A percentile compares a stretch with the other conserved stretches of the same genome.
phyloP scores from a whole-genome alignment of 2,329 filamentous ascomycete genomes.

The Huntiella abstrusa region DNA sequence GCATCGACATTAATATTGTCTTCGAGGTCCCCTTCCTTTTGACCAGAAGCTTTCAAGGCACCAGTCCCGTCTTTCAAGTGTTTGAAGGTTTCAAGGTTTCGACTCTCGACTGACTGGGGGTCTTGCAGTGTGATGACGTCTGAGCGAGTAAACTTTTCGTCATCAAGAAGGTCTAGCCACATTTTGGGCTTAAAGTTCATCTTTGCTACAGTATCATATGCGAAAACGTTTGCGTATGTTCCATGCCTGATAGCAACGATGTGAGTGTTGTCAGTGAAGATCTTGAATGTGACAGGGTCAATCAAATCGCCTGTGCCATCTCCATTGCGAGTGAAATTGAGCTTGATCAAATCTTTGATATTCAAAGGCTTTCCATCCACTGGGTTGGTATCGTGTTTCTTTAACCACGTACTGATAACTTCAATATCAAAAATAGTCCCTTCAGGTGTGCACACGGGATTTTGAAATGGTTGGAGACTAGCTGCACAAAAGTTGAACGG shows the following conservation, averaged over 20 bases:
- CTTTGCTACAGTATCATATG: conserved; percentile 85
- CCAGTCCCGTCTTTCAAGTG: conserved; percentile 68
- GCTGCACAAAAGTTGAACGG: conserved; percentile 98
- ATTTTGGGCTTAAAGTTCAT: conserved; percentile 95
- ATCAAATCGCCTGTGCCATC: conserved; percentile 44
- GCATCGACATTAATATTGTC: conserved; percentile 62
- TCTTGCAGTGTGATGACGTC: conserved; percentile 96
- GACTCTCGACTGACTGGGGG: conserved; percentile 67
- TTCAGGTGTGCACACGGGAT: conserved; percentile 75
- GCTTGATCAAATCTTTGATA: conserved; percentile 67
- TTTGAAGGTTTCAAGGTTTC: conserved; percentile 77
- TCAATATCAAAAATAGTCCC: conserved; percentile 92
- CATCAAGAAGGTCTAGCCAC: conserved; percentile 79
- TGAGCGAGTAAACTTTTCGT: conserved; percentile 67
- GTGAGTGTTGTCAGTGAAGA: conserved; percentile 95
- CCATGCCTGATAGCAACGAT: conserved; percentile 70
- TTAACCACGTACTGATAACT: conserved; percentile 84
- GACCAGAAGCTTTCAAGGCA: conserved; percentile 46
- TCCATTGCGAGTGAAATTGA: conserved; percentile 84
- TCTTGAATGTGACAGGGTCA: conserved; percentile 92
- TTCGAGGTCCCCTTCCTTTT: conserved; percentile 46
- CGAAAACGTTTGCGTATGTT: conserved; percentile 83
- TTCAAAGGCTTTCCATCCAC: conserved; percentile 65
- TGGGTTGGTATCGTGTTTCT: conserved; percentile 84
- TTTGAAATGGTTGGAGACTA: conserved; percentile 83